Evolutionary conservation across 495 filamentous ascomycete species (phyloP), one percentile per base, ranked within the genome.

Genomic region (Umbilicaria muhlenbergii): DNA sequence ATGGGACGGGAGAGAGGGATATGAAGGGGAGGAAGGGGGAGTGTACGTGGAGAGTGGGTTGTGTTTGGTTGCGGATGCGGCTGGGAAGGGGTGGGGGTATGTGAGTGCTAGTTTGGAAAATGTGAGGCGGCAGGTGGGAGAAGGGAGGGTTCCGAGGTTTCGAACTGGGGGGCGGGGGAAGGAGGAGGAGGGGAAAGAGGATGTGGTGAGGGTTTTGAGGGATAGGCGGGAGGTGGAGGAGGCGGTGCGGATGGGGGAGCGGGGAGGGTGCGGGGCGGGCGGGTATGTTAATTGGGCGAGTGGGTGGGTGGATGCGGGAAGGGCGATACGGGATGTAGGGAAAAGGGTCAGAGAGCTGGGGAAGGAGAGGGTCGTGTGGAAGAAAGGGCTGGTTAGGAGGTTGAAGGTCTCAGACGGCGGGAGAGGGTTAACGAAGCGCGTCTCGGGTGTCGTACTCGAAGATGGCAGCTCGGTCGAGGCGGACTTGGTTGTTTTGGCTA

Each of bases 271-370:
- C 45, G 71, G 85, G 34, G 54, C 55, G 12, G 66, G 66, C 48
- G 89, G 89, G 2, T 98, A 98, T 60, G 58, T 92, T 36, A 98
- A 95, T 56, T 65, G 68, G 54, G 69, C 65, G 1, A 78, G 74
- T 41, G 91, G 91, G 2, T 95, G 88, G 89, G 83, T 75, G 5
- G 74, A 98, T 53, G 86, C 88, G 0, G 82, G 78, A 36, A 75
- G 67, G 0, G 71, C 72, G 10, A 86, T 94, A 69, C 56, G 56
- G 12, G 83, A 69, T 59, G 70, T 69, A 12, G 85, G 91, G 75
- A 50, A 58, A 16, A 75, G 70, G 53, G 60, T 84, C 18, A 70
- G 31, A 40, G 50, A 11, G 49, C 61, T 75, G 39, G 53, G 59
- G 16, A 75, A 69, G 14, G 69, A 66, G 3, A 70, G 79, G 21